Evolutionary conservation across 78 protist species (phyloP).

Genomic region (Polysphondylium violaceum): DNA sequence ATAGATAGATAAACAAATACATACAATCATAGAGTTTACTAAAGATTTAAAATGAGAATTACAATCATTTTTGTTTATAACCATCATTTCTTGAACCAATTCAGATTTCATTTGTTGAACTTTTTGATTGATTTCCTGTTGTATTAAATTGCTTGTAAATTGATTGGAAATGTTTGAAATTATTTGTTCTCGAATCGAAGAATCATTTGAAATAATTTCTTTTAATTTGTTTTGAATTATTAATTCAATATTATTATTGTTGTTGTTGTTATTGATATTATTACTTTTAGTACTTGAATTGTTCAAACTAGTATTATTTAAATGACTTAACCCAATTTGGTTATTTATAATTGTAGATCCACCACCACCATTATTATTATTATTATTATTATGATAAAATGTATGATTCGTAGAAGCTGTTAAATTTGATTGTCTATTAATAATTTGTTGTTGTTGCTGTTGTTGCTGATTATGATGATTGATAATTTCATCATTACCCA

Average conservation of each 20-base stretch:
- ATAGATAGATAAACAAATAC: neutral
- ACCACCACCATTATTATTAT: conserved; percentile 11
- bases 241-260: neutral
- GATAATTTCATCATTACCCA: neutral
- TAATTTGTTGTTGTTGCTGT: neutral
- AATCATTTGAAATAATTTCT: neutral
- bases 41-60: neutral
- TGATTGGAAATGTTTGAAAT: neutral
- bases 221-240: neutral
- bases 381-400: neutral
- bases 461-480: neutral
- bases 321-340: neutral
- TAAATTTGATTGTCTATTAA: too few species aligned
- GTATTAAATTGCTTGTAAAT: too few species aligned
- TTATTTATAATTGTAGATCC: conserved; percentile 8
- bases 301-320: neutral
- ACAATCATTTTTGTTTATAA: neutral
- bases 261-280: neutral
- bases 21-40: neutral
- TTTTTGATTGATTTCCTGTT: neutral
- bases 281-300: neutral
- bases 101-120: neutral
- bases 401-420: too few species aligned
- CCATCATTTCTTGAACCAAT: neutral
- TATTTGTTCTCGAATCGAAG: neutral